A percentile compares a stretch with the other conserved stretches of the same genome.
phyloP scores from a whole-genome alignment of 106 monocot genomes.

The Phalaenopsis equestris region DNA sequence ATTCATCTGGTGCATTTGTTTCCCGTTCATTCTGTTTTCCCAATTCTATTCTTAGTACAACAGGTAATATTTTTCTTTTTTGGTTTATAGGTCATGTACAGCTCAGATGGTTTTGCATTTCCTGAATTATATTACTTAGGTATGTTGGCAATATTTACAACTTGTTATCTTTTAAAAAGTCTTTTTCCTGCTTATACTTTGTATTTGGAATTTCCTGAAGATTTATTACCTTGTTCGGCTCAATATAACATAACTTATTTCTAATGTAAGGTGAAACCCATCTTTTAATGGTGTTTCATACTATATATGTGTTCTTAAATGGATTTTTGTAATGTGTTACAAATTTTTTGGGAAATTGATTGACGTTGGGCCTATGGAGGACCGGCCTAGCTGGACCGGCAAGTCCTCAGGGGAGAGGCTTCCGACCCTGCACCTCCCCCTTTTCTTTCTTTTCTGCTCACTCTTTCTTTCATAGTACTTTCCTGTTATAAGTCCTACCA shows the following conservation, averaged over 20 bases:
- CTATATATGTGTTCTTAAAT: not conserved
- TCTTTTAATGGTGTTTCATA: not conserved
- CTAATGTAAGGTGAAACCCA: not conserved
- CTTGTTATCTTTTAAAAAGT: not conserved
- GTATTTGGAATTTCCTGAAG: not conserved
- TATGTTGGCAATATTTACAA: slow-evolving; percentile 20
- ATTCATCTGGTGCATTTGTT: no score
- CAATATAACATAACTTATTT: not conserved
- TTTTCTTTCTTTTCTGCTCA: no score
- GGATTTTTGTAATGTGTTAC: not conserved
- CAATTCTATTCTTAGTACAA: not conserved
- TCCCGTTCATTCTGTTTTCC: not conserved
- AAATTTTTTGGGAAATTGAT: not conserved
- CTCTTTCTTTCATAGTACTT: no score
- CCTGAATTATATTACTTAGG: slow-evolving; percentile 92
- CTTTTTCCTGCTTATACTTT: not conserved
- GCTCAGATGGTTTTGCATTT: slow-evolving; percentile 98
- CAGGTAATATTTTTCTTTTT: slow-evolving; percentile 2
- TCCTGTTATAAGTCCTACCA: no score
- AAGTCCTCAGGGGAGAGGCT: no score
- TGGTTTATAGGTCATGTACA: slow-evolving; percentile 83
- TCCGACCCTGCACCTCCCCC: no score
- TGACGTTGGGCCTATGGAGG: no score
- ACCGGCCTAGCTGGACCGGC: no score
- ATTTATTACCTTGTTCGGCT: not conserved